Conservation (phyloP, 139 green algal species). For the Chlorella ohadii region DNA sequence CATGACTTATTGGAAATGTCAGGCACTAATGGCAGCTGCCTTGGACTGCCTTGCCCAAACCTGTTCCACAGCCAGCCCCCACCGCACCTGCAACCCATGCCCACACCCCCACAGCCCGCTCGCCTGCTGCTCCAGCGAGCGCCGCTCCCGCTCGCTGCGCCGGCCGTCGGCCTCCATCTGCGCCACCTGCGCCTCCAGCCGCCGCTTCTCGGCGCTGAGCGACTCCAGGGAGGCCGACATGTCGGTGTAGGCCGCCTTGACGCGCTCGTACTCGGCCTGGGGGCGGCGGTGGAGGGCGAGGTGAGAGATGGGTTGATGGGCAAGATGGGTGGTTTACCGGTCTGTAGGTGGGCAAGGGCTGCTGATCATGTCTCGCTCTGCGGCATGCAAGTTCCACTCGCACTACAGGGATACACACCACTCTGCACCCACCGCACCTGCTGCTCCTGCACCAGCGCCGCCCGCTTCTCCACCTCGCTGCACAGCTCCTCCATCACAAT, state of each 20-base stretch:
- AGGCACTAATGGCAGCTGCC: no score
- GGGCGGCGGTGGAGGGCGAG: neutral
- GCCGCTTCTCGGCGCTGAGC: constrained; percentile 35
- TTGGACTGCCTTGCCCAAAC: no score
- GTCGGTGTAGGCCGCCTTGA: constrained; percentile 47
- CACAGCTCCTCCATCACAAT: constrained; percentile 63
- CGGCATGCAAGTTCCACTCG: no score
- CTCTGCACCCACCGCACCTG: neutral
- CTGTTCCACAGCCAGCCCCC: no score
- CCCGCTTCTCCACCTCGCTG: constrained; percentile 58
- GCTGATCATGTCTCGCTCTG: no score
- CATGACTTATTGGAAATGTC: no score
- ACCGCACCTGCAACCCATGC: no score
- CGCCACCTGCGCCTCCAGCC: constrained; percentile 22
- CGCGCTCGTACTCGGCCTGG: constrained; percentile 50
- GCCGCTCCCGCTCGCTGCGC: constrained; percentile 29
- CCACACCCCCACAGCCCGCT: neutral
- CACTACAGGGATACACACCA: no score
- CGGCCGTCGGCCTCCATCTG: constrained; percentile 22
- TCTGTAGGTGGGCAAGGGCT: no score
- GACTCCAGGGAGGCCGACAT: constrained; percentile 46
- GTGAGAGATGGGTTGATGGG: no score
- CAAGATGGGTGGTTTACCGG: no score
- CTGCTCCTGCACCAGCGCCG: constrained; percentile 57
- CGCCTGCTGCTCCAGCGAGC: constrained; percentile 48